Evolutionary conservation across 768 basidiomycete genomes (phyloP).

Genomic region (Trametes cubensis): DNA sequence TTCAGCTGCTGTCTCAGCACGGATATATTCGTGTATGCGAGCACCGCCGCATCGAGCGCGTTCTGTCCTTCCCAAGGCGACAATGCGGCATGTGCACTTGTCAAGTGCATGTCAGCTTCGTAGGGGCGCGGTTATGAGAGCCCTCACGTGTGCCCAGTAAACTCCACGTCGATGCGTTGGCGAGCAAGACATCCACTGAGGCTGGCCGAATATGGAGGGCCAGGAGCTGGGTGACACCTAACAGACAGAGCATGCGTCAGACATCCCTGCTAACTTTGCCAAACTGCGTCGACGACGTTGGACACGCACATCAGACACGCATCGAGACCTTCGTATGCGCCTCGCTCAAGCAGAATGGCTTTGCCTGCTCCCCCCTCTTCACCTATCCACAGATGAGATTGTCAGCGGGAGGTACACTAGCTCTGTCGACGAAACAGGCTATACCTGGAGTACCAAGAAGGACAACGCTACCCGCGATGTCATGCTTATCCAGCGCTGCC

Average conservation of each 20-base stretch:
- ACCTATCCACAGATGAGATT: constrained; percentile 42
- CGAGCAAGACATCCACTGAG: constrained; percentile 67
- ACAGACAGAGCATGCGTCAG: neutral
- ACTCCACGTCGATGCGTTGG: constrained; percentile 62
- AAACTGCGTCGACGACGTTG: too few relatives aligned
- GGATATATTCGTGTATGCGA: constrained; percentile 79
- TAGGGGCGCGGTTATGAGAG: neutral
- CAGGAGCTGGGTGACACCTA: constrained; percentile 85
- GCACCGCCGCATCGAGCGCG: constrained; percentile 84
- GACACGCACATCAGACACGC: constrained; percentile 75
- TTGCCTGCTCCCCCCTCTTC: constrained; percentile 84
- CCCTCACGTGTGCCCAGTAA: constrained; percentile 71
- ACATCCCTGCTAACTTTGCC: too few relatives aligned
- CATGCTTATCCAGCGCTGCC: constrained; percentile 58
- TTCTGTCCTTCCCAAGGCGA: constrained; percentile 88
- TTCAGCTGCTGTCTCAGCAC: constrained; percentile 80
- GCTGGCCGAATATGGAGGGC: constrained; percentile 68
- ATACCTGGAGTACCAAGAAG: constrained; percentile 79
- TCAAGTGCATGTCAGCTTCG: neutral
- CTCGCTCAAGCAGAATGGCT: constrained; percentile 64
- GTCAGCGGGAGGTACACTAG: neutral
- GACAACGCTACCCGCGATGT: constrained; percentile 69
- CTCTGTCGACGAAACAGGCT: neutral
- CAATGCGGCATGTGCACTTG: constrained; percentile 74
- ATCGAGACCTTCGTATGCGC: constrained; percentile 76